Base-by-base conservation (phyloP, 139 green algal genomes). In the Auxenochlorella pyrenoidosa region DNA sequence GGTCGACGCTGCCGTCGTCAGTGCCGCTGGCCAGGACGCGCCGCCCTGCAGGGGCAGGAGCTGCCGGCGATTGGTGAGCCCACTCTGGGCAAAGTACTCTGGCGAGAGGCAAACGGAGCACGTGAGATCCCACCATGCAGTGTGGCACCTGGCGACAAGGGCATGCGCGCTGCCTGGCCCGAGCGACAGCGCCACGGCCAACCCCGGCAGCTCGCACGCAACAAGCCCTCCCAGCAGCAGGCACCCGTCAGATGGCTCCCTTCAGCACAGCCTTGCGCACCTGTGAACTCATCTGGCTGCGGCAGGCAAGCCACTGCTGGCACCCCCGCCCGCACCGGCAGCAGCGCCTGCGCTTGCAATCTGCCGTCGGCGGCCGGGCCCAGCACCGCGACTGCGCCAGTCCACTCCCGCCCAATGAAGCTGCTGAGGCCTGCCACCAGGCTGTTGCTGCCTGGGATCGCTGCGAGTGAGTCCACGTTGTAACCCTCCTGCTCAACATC, bases 221-320 rank as follows among this genome's bases (percentile, higher is more conserved):
- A n/a, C n/a, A n/a, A n/a, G n/a, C n/a, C n/a, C n/a, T n/a, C n/a
- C n/a, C n/a, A n/a, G n/a, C n/a, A n/a, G n/a, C n/a, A n/a, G n/a
- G n/a, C n/a, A n/a, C n/a, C n/a, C n/a, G n/a, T n/a, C n/a, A n/a
- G n/a, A n/a, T n/a, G n/a, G n/a, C n/a, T n/a, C n/a, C n/a, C n/a
- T n/a, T 54, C 75, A 41, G 6, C 75, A 8, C 1, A 32, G 2
- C 36, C 28, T 4, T 18, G 22, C 66, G 0, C 66, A 78, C 66
- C 66, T 58, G 82, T 86, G 82, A 86, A 86, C 43, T 86, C 38
- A 43, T 86, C 82, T 5, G 82, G 8, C 5, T 5, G 43, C 8
- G 65, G 40, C 18, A 86, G 82, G 30, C 36, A 34, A 4, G 66
- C 43, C 5, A 78, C 8, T 2, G 65, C 66, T 0, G 82, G 82